A percentile compares a stretch with the other conserved stretches of the same genome.
Conservation (phyloP, 1,284 basidiomycete species). For the Pseudozyma flocculosa region DNA sequence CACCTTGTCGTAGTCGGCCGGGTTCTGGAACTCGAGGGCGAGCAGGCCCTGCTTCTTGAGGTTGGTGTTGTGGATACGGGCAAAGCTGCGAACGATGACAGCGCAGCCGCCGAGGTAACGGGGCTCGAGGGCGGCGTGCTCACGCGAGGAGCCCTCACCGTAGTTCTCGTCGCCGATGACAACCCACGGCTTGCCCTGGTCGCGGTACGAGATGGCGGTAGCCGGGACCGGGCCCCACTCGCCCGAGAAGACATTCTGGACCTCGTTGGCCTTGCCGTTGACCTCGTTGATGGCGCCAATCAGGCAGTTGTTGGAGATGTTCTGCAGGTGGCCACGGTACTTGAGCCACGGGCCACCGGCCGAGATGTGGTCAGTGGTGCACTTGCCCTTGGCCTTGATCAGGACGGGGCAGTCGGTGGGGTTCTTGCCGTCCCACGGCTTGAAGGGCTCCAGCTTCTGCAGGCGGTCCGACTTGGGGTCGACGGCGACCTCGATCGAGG, state of each 20-base stretch:
- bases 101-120: constrained; percentile 93
- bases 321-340: constrained; percentile 97
- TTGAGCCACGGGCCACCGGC: constrained; percentile 99
- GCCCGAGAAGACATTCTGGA: constrained; percentile 85
- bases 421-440: constrained; percentile 89
- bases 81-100: constrained; percentile 94
- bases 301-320: constrained; percentile 97
- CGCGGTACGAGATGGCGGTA: constrained; percentile 83
- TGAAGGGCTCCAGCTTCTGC: constrained; percentile 88
- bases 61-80: constrained; percentile 98
- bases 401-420: constrained; percentile 85
- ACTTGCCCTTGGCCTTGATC: constrained; percentile 99
- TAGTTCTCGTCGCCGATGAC: constrained; percentile 82
- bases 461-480: constrained; percentile 88
- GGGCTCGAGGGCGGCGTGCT: constrained; percentile 96
- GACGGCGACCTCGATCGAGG: constrained; percentile 81
- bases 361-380: constrained; percentile 74
- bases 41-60: constrained; percentile 66
- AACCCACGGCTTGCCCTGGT: constrained; percentile 88
- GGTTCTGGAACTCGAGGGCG: constrained; percentile 51
- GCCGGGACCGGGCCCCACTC: constrained; percentile 83
- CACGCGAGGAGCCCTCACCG: constrained; percentile 95
- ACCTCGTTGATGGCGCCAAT: constrained; percentile 93
- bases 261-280: constrained; percentile 92
- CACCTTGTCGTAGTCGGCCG: constrained; percentile 56